These are phyloP conservation scores for Planoprotostelium fungivorum DNA, from an alignment of 78 protist genomes.

Conservation along the genomic window DNA sequence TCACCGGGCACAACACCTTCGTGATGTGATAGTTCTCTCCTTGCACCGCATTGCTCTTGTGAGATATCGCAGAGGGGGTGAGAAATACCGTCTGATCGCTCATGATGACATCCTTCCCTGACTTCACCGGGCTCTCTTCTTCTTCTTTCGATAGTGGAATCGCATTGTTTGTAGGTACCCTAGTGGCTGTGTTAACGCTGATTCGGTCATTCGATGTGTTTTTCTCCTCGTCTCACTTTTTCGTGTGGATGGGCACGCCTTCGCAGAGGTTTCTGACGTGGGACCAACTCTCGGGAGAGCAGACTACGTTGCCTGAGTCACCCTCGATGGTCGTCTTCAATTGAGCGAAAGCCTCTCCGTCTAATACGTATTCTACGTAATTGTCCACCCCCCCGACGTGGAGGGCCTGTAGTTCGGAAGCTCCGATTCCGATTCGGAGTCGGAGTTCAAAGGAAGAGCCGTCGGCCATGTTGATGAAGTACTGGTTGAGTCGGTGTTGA, in stretches of 20 bases:
- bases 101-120: not conserved
- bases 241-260: not conserved
- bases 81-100: not conserved
- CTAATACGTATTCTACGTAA: not conserved
- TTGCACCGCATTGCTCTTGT: not conserved
- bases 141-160: too few species aligned
- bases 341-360: not conserved
- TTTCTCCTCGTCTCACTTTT: too few species aligned
- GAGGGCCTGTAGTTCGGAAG: not conserved
- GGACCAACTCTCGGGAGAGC: not conserved
- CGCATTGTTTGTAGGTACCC: too few species aligned
- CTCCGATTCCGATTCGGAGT: not conserved
- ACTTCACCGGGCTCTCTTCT: too few species aligned
- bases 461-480: not conserved
- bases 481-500: not conserved
- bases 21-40: not conserved
- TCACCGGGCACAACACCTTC: not conserved
- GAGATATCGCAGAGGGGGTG: not conserved
- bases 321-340: not conserved
- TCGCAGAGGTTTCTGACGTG: not conserved
- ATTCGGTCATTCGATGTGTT: too few species aligned
- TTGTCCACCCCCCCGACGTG: not conserved
- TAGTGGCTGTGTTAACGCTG: too few species aligned
- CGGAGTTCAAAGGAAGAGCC: not conserved
- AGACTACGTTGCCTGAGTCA: not conserved